Evolutionary conservation across 2,329 filamentous ascomycete species (phyloP).

Genomic region (Fusarium acutatum): DNA sequence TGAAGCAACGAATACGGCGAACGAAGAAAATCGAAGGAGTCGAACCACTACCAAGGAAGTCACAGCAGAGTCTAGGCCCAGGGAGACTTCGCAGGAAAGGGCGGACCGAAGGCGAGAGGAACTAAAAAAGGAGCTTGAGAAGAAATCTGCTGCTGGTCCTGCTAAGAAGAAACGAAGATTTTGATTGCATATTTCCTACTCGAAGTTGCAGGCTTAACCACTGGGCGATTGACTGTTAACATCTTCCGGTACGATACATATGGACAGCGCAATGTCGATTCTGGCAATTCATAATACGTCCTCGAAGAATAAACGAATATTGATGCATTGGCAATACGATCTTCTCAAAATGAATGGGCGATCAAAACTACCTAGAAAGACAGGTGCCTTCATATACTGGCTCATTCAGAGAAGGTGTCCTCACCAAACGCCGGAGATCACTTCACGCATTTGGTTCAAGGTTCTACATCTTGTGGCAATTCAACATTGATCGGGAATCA

Average conservation of each 20-base stretch:
- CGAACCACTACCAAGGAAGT: slow-evolving; percentile 29
- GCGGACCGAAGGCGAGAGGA: slow-evolving; percentile 62
- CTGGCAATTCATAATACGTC: not conserved
- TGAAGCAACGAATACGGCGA: not conserved
- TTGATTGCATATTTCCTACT: slow-evolving; percentile 37
- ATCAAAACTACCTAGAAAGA: not conserved
- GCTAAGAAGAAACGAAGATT: slow-evolving; percentile 66
- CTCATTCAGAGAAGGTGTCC: not conserved
- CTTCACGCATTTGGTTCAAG: not conserved
- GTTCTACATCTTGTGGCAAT: not conserved
- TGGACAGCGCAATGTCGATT: not conserved
- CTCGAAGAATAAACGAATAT: not conserved
- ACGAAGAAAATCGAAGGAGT: slow-evolving; percentile 36
- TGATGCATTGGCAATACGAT: not conserved
- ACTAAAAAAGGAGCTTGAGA: slow-evolving; percentile 59
- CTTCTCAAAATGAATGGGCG: not conserved
- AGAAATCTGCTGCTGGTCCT: slow-evolving; percentile 58
- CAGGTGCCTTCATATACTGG: not conserved
- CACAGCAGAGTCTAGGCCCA: slow-evolving; percentile 44
- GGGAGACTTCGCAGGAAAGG: slow-evolving; percentile 56
- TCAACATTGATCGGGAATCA: not conserved
- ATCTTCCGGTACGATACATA: not conserved
- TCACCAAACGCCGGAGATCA: not conserved
- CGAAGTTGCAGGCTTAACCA: not conserved
- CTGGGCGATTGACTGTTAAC: too few relatives aligned